Evolutionary conservation across 2,329 filamentous ascomycete species (phyloP), one percentile per base, ranked within the genome.

Genomic region (Ophiosphaerella narmari): DNA sequence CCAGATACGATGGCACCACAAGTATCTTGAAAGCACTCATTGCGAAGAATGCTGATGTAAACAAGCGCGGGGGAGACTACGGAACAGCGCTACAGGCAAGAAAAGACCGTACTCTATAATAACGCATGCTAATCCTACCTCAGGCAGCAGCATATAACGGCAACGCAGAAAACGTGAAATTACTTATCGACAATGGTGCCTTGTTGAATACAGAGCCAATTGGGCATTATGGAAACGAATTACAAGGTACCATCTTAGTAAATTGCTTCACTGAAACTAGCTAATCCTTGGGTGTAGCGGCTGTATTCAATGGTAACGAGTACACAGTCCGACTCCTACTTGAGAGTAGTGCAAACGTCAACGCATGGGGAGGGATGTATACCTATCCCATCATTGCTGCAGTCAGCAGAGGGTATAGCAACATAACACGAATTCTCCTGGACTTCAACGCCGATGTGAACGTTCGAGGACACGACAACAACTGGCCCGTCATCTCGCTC

Each of bases 101-200:
- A 29, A 7, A 13, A 31, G 4, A 7, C 2, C 32, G 21, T 31
- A 9, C 6, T 12, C n/a, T 36, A 23, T 5, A 31, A 24, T 9
- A 11, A 12, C 11, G 6, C 16, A 24, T 8, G 13, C 23, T 40
- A 43, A 35, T 41, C 13, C 24, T 18, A 14, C 6, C 21, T 0
- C 32, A 52, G 44, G 55, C 55, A 5, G 55, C 55, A 26, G 52
- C 55, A 14, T 54, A 47, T 35, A 46, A 36, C 36, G 60, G 63
- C 3, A 45, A 65, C 39, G 43, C 38, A 1, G 54, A 63, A 1
- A 65, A 57, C 14, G 61, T 67, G 6, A 48, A 54, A 31, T 35
- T 67, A 12, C 55, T 67, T 5, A 29, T 66, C 1, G 47, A 66
- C 2, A 48, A 63, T 32, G 60, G 61, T 29, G 64, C 64, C 1